Percentiles rank a stretch among this genome's conserved stretches.
These are phyloP conservation scores for Ophiostoma perfectum DNA, from an alignment of 2,329 filamentous ascomycete species.

Conservation along the genomic window DNA sequence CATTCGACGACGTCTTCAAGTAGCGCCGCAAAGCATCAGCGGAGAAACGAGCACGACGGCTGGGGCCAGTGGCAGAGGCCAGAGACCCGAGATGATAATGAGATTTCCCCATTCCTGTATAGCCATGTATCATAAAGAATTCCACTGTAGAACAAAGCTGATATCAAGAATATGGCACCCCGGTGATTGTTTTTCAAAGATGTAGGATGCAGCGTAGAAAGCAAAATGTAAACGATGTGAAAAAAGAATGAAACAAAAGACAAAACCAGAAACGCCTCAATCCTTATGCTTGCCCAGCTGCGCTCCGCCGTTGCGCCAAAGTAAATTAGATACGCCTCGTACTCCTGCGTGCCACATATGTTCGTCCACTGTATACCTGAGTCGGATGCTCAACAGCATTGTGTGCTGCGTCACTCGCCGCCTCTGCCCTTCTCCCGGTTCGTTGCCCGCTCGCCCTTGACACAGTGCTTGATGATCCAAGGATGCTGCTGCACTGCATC, in stretches of 20 bases:
- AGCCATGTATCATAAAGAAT: constrained; percentile 14
- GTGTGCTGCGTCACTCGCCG: not conserved
- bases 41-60: too few species aligned
- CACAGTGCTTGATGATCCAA: constrained; percentile 95
- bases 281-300: constrained; percentile 18
- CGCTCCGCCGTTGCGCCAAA: constrained; percentile 3
- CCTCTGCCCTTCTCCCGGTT: constrained; percentile 46
- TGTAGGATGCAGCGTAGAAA: not conserved
- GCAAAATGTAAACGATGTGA: not conserved
- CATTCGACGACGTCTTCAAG: constrained; percentile 95
- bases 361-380: not conserved
- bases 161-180: not conserved
- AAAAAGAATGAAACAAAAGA: constrained; percentile 10
- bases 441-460: constrained; percentile 53
- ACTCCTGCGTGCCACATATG: not conserved
- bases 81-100: not conserved
- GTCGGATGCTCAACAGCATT: not conserved
- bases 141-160: not conserved
- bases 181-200: not conserved
- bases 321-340: constrained; percentile 2
- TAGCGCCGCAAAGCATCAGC: constrained; percentile 35
- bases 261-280: constrained; percentile 14
- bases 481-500: constrained; percentile 86
- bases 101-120: constrained; percentile 11
- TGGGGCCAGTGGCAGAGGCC: not conserved